Base-by-base conservation (phyloP, 73 alveolate genomes). In the Stentor roeselii region DNA sequence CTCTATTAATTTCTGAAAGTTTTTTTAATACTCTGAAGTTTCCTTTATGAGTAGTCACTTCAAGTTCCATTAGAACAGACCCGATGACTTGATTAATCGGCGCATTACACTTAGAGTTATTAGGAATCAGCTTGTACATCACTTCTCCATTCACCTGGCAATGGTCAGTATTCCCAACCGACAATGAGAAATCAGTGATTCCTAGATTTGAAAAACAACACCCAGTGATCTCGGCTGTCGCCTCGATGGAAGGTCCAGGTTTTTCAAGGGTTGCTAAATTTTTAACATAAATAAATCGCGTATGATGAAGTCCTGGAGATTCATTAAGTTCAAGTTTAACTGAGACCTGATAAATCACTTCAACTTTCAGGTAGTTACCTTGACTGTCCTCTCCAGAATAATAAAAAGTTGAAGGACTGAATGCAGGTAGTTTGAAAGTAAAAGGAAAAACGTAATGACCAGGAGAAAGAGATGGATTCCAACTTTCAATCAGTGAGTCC, bases 391-490 rank as follows among this genome's bases (percentile, higher is more conserved):
- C 80, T 30, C 80, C 80, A 11, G 80, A 21, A 2, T 67, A 67
- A 34, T 67, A 67, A 67, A 67, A 67, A 67, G 80, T 67, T 67
- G 80, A n/a, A 0, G 80, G 80, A 67, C 41, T 21, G 42, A 21
- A 67, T 30, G 21, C 27, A 30, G 80, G 80, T 14, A 67, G 37
- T 32, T 67, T 67, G 37, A 67, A 67, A 67, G 21, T 67, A 40
- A 67, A 67, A 67, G 80, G 80, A 67, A 67, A 67, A 14, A 67
- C 80, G 37, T 67, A 67, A 15, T 67, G 80, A 0, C 80, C 80
- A 27, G 41, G 27, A 21, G n/a, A 32, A 67, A 67, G 21, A 14
- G 27, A 36, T n/a, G 21, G 15, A 27, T 67, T 34, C 37, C 80
- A 67, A 11, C 21, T 21, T 67, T 67, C 34, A 67, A 67, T 34